These are phyloP conservation scores for Dentipellis sp. DNA, from an alignment of 768 basidiomycete species.

Conservation along the genomic window DNA sequence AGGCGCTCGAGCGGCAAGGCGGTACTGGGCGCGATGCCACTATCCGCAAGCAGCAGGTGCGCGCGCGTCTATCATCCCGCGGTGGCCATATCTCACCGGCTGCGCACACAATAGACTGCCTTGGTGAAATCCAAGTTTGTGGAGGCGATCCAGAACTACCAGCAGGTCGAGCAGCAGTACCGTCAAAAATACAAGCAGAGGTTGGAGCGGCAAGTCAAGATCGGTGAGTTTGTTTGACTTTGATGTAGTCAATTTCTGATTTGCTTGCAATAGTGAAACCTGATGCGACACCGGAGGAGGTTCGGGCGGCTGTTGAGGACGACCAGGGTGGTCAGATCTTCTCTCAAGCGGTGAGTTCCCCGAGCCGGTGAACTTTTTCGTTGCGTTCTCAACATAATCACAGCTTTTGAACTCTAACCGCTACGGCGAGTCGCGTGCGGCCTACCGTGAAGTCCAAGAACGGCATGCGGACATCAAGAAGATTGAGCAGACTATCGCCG, in stretches of 20 bases:
- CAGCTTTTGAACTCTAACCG: constrained; percentile 86
- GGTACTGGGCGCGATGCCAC: constrained; percentile 32
- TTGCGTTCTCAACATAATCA: not conserved
- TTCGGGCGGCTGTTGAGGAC: constrained; percentile 59
- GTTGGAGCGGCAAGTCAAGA: constrained; percentile 69
- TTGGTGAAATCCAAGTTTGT: constrained; percentile 61
- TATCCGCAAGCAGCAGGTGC: constrained; percentile 37
- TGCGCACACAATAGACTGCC: constrained; percentile 32
- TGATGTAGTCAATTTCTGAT: not conserved
- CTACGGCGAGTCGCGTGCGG: constrained; percentile 82
- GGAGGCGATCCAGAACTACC: constrained; percentile 72
- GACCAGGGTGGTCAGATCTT: constrained; percentile 67
- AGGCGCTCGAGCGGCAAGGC: constrained; percentile 38
- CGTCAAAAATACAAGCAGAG: constrained; percentile 55
- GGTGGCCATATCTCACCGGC: not conserved
- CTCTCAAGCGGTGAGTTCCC: constrained; percentile 49
- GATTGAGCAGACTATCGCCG: constrained; percentile 87
- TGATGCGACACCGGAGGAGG: constrained; percentile 74
- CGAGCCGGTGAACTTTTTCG: not conserved
- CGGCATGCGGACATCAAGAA: constrained; percentile 93
- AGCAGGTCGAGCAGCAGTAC: constrained; percentile 64
- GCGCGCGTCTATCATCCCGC: constrained; percentile 13
- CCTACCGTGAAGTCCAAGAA: constrained; percentile 95
- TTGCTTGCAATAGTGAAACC: constrained; percentile 56
- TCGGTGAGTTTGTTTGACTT: constrained; percentile 36